phyloP scores from a whole-genome alignment of 1,139 yeast species.

The Yamadazyma blattariae region DNA sequence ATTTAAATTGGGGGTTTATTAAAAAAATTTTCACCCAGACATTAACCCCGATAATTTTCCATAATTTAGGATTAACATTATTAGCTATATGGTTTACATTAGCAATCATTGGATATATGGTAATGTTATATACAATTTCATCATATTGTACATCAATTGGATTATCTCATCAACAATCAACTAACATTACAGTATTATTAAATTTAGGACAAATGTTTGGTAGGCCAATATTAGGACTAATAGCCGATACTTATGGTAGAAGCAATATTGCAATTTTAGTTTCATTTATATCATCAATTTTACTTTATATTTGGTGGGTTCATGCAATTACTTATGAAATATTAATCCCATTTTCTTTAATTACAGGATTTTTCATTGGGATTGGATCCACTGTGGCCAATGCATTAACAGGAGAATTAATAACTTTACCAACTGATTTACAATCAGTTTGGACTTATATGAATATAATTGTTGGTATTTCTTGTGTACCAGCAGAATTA shows the following conservation, averaged over 20 bases:
- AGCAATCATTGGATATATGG: conserved; percentile 54
- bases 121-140: conserved; percentile 59
- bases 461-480: conserved; percentile 45
- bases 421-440: conserved; percentile 42
- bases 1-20: conserved; percentile 20
- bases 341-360: conserved; percentile 48
- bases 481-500: conserved; percentile 47
- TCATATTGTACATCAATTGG: conserved; percentile 64
- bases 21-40: conserved; percentile 19
- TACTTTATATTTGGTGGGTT: conserved; percentile 52
- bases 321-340: conserved; percentile 49
- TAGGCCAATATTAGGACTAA: conserved; percentile 58
- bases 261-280: conserved; percentile 43
- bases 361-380: conserved; percentile 57
- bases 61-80: conserved; percentile 36
- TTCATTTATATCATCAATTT: conserved; percentile 28
- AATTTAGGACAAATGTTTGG: conserved; percentile 69
- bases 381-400: conserved; percentile 64
- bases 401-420: conserved; percentile 57
- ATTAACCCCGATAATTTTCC: conserved; percentile 28
- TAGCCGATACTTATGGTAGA: conserved; percentile 60
- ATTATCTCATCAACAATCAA: conserved; percentile 50
- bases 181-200: conserved; percentile 57
- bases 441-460: conserved; percentile 61
- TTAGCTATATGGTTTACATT: conserved; percentile 56